A percentile compares a stretch with the other conserved stretches of the same genome.
These are phyloP conservation scores for Thielaviopsis musarum DNA, from an alignment of 2,329 filamentous ascomycete genomes.

Conservation along the genomic window DNA sequence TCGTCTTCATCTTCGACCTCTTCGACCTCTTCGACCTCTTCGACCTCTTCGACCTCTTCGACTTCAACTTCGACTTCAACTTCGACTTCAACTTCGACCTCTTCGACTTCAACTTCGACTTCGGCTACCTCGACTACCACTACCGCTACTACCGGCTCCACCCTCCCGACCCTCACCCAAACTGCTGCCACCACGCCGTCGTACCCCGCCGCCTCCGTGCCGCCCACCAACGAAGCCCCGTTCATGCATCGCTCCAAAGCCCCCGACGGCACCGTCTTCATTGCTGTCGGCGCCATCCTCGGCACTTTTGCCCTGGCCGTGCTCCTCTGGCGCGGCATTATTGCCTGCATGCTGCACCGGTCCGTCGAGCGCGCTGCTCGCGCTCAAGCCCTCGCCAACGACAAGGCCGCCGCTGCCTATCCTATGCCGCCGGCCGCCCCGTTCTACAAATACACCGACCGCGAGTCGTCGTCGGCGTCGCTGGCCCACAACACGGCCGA, in stretches of 20 bases:
- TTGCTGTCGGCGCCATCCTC: conserved; percentile 75
- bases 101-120: conserved; percentile 1
- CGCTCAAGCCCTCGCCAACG: conserved; percentile 51
- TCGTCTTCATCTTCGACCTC: not conserved
- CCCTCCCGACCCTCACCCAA: conserved; percentile 27
- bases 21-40: not conserved
- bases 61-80: not conserved
- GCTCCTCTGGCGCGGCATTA: conserved; percentile 70
- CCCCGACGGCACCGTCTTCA: conserved; percentile 92
- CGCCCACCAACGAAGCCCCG: conserved; percentile 67
- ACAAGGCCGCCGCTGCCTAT: conserved; percentile 49
- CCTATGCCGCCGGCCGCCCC: conserved; percentile 34
- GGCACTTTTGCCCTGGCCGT: conserved; percentile 70
- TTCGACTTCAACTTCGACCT: not conserved
- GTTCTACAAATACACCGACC: conserved; percentile 49
- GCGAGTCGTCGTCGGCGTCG: conserved; percentile 34
- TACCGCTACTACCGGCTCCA: conserved; percentile 14
- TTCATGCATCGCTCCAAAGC: conserved; percentile 79
- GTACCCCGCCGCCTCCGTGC: conserved; percentile 59
- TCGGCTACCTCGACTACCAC: conserved; percentile 3
- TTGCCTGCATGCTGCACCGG: conserved; percentile 82
- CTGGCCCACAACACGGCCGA: conserved; percentile 17
- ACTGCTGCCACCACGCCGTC: conserved; percentile 26
- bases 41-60: conserved; percentile 1
- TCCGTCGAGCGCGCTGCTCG: conserved; percentile 76